Base-by-base conservation (phyloP, 2,329 filamentous ascomycete species). In the Penicillium palitans region DNA sequence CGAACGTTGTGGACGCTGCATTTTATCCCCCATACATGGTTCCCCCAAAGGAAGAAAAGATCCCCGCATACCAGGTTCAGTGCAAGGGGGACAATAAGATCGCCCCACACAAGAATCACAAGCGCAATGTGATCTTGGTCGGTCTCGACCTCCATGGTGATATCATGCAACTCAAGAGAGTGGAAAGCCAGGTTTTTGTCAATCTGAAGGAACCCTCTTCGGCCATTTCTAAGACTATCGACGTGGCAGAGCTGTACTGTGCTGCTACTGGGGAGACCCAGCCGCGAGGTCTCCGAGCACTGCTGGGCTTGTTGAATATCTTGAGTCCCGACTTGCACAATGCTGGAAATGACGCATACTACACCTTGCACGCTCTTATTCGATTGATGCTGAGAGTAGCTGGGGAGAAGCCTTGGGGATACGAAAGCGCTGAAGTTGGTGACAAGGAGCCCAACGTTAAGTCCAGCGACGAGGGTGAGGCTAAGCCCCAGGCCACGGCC, bases 341-440 rank as follows among this genome's bases (percentile, higher is more conserved):
- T 69, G 92, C 88, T 0, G 84, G 92, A 2, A 96, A 96, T 64
- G 92, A 96, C 70, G 91, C 92, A 0, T 83, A 87, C 1, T 95
- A 89, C 71, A 93, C 91, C 0, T 75, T 96, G 61, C 86, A 88
- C 61, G 88, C 86, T 8, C 84, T 95, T 80, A 72, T 96, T 7
- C 84, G 78, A 6, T 83, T 91, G 24, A 55, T 55, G 35, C 39
- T 64, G 24, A 31, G 54, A 33, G 54, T 46, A 9, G 58, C 55
- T 12, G 48, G 53, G 0, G 59, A 59, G 35, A 44, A 25, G 33
- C 35, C 47, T 4, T 24, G 27, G 17, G 35, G n/a, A 15, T 40
- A 50, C 15, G 46, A 47, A 29, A 6, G 4, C 4, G 29, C 17
- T n/a, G 3, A 27, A 29, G 29, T 27, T 9, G 37, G 19, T 33